Conservation (phyloP, 306 rosid genomes). For the Sophora flavescens region DNA sequence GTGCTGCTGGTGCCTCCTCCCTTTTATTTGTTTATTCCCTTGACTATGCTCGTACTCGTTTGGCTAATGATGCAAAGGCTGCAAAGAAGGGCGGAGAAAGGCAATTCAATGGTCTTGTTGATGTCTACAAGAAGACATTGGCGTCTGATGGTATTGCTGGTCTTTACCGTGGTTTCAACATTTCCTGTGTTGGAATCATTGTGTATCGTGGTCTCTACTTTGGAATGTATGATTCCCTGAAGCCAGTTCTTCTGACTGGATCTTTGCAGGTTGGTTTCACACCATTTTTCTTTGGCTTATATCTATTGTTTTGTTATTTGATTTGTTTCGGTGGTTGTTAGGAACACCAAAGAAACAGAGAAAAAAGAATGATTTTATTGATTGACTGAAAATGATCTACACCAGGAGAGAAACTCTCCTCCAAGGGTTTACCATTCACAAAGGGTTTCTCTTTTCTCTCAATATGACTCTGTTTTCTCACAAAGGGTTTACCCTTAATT, state of each 20-base stretch:
- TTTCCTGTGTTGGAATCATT: conserved; percentile 84
- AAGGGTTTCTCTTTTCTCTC: too few species aligned
- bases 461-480: too few species aligned
- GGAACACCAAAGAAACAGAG: too few species aligned
- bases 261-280: conserved; percentile 59
- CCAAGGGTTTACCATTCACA: too few species aligned
- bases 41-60: conserved; percentile 88
- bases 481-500: too few species aligned
- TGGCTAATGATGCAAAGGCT: conserved; percentile 80
- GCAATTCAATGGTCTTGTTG: conserved; percentile 81
- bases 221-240: conserved; percentile 82
- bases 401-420: too few species aligned
- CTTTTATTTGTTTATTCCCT: conserved; percentile 78
- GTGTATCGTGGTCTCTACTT: conserved; percentile 92
- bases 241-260: conserved; percentile 80
- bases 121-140: conserved; percentile 83
- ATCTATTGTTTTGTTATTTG: background rate
- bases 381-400: too few species aligned
- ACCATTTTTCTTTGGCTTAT: background rate
- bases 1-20: conserved; percentile 91
- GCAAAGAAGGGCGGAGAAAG: conserved; percentile 95
- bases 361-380: too few species aligned
- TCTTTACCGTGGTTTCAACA: conserved; percentile 87
- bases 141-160: conserved; percentile 84
- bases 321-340: background rate